phyloP scores from a whole-genome alignment of 495 filamentous ascomycete genomes.

The Terfezia boudieri region DNA sequence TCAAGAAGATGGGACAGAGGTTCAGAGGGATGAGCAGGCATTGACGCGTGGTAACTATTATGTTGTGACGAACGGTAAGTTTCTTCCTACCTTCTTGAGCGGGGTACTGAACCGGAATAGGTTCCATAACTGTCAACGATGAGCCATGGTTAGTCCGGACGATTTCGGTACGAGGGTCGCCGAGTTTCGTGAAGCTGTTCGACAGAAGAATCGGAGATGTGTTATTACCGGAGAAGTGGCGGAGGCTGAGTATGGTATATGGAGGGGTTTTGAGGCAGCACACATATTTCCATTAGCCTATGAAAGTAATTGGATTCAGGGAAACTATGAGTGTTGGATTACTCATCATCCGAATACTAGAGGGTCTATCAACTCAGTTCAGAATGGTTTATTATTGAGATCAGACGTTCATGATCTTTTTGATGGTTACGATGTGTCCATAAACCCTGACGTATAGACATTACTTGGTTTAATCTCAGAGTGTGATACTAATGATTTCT shows the following conservation, averaged over 20 bases:
- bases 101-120: background rate
- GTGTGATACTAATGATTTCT: background rate
- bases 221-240: background rate
- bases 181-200: constrained; percentile 1
- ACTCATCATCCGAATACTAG: background rate
- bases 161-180: constrained; percentile 12
- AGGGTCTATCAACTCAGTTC: constrained; percentile 5
- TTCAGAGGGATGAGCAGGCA: constrained; percentile 13
- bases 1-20: constrained; percentile 12
- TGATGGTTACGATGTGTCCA: constrained; percentile 6
- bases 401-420: constrained; percentile 4
- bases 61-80: constrained; percentile 14
- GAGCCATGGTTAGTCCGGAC: constrained; percentile 4
- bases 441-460: constrained; percentile 12
- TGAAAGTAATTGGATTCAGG: background rate
- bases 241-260: background rate
- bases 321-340: background rate
- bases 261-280: constrained; percentile 2
- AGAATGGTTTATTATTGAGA: constrained; percentile 10
- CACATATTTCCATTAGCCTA: constrained; percentile 5
- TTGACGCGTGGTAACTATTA: constrained; percentile 19
- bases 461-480: background rate
- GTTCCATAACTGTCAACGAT: background rate
- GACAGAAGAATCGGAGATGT: constrained; percentile 1
- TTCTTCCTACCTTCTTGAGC: background rate